These are phyloP conservation scores for Clarireedia homoeocarpa DNA, from an alignment of 2,329 filamentous ascomycete genomes.

Conservation along the genomic window DNA sequence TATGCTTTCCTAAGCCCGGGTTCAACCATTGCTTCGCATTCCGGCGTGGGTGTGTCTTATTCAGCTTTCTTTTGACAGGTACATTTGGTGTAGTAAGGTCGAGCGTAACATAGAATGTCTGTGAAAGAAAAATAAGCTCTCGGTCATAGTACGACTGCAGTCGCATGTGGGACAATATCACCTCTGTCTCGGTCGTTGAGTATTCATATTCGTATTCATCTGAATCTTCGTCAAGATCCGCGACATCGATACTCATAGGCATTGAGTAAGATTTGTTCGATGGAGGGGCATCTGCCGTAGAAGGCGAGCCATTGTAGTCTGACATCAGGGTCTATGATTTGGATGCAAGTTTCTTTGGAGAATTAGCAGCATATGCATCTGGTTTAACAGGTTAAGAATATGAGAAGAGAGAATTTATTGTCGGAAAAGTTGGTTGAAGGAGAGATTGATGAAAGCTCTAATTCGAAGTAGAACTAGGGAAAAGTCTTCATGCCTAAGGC, in stretches of 20 bases:
- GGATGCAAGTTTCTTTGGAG: conserved; percentile 19
- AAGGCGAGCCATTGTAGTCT: conserved; percentile 9
- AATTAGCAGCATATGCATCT: conserved; percentile 17
- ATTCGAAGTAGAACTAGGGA: neutral
- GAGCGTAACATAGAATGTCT: conserved; percentile 58
- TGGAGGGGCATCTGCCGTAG: conserved; percentile 16
- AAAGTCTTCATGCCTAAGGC: neutral
- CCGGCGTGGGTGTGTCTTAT: conserved; percentile 10
- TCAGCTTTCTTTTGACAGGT: conserved; percentile 15
- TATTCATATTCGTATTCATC: conserved; percentile 64
- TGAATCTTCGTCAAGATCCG: conserved; percentile 29
- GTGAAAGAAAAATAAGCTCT: conserved; percentile 4
- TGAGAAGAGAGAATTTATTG: neutral
- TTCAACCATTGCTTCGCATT: conserved; percentile 18
- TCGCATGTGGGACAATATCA: conserved; percentile 19
- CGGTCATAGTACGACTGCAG: neutral
- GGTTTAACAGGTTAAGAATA: neutral
- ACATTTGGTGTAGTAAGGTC: conserved; percentile 44
- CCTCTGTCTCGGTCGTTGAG: conserved; percentile 55
- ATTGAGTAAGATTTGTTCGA: conserved; percentile 3
- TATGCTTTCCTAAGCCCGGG: conserved; percentile 7
- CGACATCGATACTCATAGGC: conserved; percentile 5
- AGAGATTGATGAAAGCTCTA: neutral
- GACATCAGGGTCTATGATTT: conserved; percentile 23
- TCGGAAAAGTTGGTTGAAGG: neutral